A percentile compares a stretch with the other conserved stretches of the same genome.
Conservation (phyloP, 495 filamentous ascomycete species). For the Evansstolkia leycettana region DNA sequence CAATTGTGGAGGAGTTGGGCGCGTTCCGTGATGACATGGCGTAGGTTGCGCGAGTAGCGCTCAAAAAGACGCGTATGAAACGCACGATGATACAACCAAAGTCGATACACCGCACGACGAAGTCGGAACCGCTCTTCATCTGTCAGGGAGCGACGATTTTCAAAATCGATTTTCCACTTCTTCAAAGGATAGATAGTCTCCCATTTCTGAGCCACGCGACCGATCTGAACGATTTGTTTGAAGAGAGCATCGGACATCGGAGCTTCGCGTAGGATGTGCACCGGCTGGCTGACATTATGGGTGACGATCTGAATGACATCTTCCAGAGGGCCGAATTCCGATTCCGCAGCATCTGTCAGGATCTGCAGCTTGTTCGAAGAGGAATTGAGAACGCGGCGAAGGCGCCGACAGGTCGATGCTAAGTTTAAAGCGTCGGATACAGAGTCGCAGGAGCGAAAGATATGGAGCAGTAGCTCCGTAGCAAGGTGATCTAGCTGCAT, state of each 20-base stretch:
- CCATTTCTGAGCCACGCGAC: conserved; percentile 50
- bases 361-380: conserved; percentile 37
- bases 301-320: conserved; percentile 49
- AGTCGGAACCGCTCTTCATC: conserved; percentile 43
- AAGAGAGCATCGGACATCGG: conserved; percentile 42
- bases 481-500: conserved; percentile 20
- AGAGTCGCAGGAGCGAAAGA: conserved; percentile 42
- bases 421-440: conserved; percentile 43
- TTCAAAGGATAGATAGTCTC: conserved; percentile 55
- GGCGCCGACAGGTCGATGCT: conserved; percentile 38
- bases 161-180: conserved; percentile 48
- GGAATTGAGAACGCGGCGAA: conserved; percentile 40
- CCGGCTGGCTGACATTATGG: conserved; percentile 43
- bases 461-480: conserved; percentile 49
- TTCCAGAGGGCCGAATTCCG: conserved; percentile 48
- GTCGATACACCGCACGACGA: conserved; percentile 54
- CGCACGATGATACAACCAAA: conserved; percentile 53
- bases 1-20: conserved; percentile 46
- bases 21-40: conserved; percentile 31
- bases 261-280: conserved; percentile 34
- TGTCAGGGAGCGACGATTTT: conserved; percentile 49
- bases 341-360: conserved; percentile 37
- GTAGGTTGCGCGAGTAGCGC: conserved; percentile 33
- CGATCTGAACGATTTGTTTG: conserved; percentile 43
- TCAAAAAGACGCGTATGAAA: conserved; percentile 39